These are phyloP conservation scores for Fusarium poae DNA, from an alignment of 2,329 filamentous ascomycete species.

Conservation along the genomic window DNA sequence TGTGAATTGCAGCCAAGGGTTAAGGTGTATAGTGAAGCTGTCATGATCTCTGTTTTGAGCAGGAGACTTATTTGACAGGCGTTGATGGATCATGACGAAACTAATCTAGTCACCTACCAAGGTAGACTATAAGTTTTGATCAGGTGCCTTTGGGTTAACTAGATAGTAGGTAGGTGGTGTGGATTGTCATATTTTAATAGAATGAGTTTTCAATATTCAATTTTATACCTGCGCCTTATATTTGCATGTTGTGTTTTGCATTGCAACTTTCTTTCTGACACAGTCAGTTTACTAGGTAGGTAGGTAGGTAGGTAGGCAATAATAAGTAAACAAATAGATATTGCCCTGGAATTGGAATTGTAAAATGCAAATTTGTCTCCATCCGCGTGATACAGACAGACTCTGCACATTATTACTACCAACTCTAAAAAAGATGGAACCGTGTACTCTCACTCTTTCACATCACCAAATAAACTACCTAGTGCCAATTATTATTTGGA, in stretches of 20 bases:
- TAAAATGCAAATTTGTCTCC: neutral
- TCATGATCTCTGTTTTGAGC: constrained; percentile 18
- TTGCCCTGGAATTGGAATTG: neutral
- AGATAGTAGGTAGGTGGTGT: neutral
- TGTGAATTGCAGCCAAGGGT: neutral
- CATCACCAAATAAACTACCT: constrained; percentile 17
- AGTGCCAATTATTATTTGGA: constrained; percentile 12
- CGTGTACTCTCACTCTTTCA: constrained; percentile 24
- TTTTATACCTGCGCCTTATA: constrained; percentile 13
- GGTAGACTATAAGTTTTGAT: neutral
- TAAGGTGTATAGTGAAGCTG: constrained; percentile 5
- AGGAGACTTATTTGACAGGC: neutral
- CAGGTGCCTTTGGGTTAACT: neutral
- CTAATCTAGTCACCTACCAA: neutral
- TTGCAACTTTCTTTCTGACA: neutral
- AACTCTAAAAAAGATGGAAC: constrained; percentile 16
- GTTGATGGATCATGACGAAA: constrained; percentile 1
- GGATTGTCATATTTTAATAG: neutral
- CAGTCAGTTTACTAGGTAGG: neutral
- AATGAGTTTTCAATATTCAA: neutral
- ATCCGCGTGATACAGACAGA: constrained; percentile 28
- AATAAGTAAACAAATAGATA: too few species aligned
- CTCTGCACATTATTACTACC: constrained; percentile 9
- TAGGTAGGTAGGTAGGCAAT: neutral
- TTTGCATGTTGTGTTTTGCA: constrained; percentile 19